Evolutionary conservation across 768 basidiomycete genomes (phyloP).

Genomic region (Omphalotus guepiniiformis): DNA sequence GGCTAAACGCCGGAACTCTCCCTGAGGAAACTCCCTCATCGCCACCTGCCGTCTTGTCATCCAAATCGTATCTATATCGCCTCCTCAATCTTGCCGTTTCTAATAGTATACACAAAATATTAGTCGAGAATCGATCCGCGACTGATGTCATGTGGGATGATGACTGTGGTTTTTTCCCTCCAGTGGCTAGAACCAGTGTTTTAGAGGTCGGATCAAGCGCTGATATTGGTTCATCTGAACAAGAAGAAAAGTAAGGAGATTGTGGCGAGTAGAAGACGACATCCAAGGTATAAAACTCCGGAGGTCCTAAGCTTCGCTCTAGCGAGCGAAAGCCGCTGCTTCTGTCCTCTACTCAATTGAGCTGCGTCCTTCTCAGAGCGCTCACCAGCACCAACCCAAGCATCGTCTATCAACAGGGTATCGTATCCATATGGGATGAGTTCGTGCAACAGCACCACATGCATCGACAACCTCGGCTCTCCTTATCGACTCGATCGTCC

Average conservation of each 20-base stretch:
- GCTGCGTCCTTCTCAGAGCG: constrained; percentile 58
- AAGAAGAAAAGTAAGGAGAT: constrained; percentile 2
- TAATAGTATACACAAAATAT: constrained; percentile 94
- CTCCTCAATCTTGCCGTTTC: constrained; percentile 74
- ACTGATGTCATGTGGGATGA: constrained; percentile 93
- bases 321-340: constrained; percentile 86
- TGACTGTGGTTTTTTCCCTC: constrained; percentile 84
- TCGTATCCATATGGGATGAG: constrained; percentile 91
- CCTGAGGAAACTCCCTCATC: constrained; percentile 36
- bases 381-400: not conserved
- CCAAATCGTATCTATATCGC: constrained; percentile 83
- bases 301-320: constrained; percentile 84
- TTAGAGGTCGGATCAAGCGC: constrained; percentile 86
- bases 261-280: constrained; percentile 24
- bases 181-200: constrained; percentile 66
- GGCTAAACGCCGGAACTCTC: constrained; percentile 75
- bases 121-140: constrained; percentile 51
- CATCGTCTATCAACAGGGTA: constrained; percentile 35
- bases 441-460: constrained; percentile 84
- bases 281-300: constrained; percentile 81
- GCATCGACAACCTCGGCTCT: constrained; percentile 74
- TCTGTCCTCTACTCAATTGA: constrained; percentile 86
- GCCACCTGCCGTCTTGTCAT: constrained; percentile 33
- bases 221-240: constrained; percentile 80
- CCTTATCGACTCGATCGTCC: constrained; percentile 48